These are phyloP conservation scores for Fusarium sp. DNA, from an alignment of 2,329 filamentous ascomycete genomes.

Conservation along the genomic window DNA sequence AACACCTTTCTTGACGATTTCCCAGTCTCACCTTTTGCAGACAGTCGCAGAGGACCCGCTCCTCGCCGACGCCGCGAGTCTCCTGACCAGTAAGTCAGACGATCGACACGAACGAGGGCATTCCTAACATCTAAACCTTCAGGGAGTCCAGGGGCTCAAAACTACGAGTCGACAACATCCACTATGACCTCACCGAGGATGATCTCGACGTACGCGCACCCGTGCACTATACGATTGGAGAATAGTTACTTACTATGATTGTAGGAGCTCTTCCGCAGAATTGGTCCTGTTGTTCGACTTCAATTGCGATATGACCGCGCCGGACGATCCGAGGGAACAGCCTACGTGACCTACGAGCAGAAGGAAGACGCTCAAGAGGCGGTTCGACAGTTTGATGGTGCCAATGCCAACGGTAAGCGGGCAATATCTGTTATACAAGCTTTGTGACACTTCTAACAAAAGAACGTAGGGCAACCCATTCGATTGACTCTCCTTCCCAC, in stretches of 20 bases:
- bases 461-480: slow-evolving; percentile 78
- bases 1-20: slow-evolving; percentile 9
- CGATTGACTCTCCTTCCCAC: slow-evolving; percentile 74
- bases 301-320: slow-evolving; percentile 87
- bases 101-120: slow-evolving; percentile 13
- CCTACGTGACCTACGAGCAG: slow-evolving; percentile 83
- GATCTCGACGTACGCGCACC: slow-evolving; percentile 76
- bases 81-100: slow-evolving; percentile 53
- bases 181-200: slow-evolving; percentile 89
- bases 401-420: slow-evolving; percentile 81
- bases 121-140: slow-evolving; percentile 26
- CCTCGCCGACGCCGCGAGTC: slow-evolving; percentile 59
- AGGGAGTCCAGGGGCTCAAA: slow-evolving; percentile 73
- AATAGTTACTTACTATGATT: slow-evolving; percentile 42
- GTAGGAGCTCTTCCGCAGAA: slow-evolving; percentile 83
- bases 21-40: slow-evolving; percentile 46
- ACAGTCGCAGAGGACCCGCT: slow-evolving; percentile 56
- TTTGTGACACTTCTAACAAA: slow-evolving; percentile 12
- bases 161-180: slow-evolving; percentile 87
- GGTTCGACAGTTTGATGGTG: slow-evolving; percentile 85
- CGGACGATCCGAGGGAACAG: slow-evolving; percentile 86
- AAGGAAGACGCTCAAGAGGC: slow-evolving; percentile 79
- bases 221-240: neutral
- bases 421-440: neutral
- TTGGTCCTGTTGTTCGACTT: slow-evolving; percentile 77